A percentile compares a stretch with the other conserved stretches of the same genome.
phyloP scores from a whole-genome alignment of 1,284 basidiomycete species.

The Chondrostereum purpureum region DNA sequence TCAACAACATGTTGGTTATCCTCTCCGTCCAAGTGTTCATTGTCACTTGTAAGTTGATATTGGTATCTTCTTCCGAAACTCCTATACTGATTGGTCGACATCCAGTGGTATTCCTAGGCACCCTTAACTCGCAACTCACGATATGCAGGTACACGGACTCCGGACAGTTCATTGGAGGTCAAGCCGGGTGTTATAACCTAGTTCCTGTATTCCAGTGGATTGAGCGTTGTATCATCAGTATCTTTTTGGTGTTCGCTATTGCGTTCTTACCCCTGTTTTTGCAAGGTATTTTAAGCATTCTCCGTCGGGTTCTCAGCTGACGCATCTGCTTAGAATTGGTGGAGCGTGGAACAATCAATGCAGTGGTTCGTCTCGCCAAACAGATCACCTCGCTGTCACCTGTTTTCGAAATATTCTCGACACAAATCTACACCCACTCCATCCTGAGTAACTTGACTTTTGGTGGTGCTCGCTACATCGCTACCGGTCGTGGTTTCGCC shows the following conservation, averaged over 20 bases:
- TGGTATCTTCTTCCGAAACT: constrained; percentile 5
- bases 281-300: constrained; percentile 60
- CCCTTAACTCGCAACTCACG: constrained; percentile 72
- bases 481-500: constrained; percentile 98
- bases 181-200: constrained; percentile 89
- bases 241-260: constrained; percentile 96
- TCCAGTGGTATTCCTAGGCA: constrained; percentile 85
- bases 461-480: constrained; percentile 94
- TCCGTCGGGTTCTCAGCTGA: constrained; percentile 1
- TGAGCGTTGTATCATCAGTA: constrained; percentile 88
- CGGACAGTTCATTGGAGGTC: constrained; percentile 68
- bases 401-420: constrained; percentile 92
- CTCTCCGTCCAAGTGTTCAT: constrained; percentile 92
- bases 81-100: no score
- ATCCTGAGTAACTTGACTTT: constrained; percentile 93
- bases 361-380: constrained; percentile 82
- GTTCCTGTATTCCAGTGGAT: constrained; percentile 90
- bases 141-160: constrained; percentile 74
- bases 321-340: constrained; percentile 63
- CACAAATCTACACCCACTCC: constrained; percentile 94
- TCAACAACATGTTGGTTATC: constrained; percentile 99
- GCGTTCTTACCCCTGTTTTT: constrained; percentile 90
- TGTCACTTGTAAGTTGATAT: constrained; percentile 73
- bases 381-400: constrained; percentile 93
- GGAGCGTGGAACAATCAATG: constrained; percentile 86